Conservation (phyloP, 225 moss, liverwort and hornwort genomes). For the Bryum argenteum region DNA sequence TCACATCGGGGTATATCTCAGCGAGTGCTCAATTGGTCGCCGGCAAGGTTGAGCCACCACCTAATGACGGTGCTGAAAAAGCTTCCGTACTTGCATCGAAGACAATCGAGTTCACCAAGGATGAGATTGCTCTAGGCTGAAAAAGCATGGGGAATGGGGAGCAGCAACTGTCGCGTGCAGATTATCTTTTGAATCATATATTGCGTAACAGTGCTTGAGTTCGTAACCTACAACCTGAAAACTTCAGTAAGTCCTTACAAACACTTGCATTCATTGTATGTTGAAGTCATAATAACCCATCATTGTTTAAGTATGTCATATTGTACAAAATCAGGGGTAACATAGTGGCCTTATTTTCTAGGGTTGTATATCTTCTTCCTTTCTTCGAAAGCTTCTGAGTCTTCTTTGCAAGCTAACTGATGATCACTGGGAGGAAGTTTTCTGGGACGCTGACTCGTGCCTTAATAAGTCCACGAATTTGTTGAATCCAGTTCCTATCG, state of each 20-base stretch:
- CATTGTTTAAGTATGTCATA: no score
- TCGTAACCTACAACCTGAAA: not conserved
- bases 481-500: no score
- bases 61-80: not conserved
- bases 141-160: slow-evolving; percentile 12
- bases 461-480: no score
- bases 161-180: slow-evolving; percentile 34
- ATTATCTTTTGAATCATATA: slow-evolving; percentile 42
- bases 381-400: no score
- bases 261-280: not conserved
- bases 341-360: no score
- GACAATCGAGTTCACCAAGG: slow-evolving; percentile 29
- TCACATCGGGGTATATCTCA: not conserved
- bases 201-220: slow-evolving; percentile 38
- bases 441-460: no score
- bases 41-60: not conserved
- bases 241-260: not conserved
- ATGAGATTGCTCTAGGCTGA: slow-evolving; percentile 27
- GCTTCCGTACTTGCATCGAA: not conserved
- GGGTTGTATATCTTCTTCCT: no score
- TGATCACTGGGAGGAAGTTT: no score
- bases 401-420: no score
- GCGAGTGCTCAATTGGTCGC: slow-evolving; percentile 18
- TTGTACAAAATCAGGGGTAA: no score
- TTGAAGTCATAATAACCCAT: no score